A percentile compares a stretch with the other conserved stretches of the same genome.
These are phyloP conservation scores for Gossypioides kirkii DNA, from an alignment of 345 rosid species.

Conservation along the genomic window DNA sequence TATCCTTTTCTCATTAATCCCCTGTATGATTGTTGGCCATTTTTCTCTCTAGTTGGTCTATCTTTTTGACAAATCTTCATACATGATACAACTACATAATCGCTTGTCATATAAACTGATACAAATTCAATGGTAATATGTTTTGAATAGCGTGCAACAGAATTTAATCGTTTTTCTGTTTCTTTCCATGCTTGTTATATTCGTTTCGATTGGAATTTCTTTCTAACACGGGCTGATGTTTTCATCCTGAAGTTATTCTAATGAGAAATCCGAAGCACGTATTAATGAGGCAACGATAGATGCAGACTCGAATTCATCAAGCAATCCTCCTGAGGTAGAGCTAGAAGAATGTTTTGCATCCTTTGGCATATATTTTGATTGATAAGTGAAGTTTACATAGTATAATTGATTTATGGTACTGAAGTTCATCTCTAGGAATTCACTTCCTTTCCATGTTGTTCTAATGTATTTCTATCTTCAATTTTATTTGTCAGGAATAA, in stretches of 20 bases:
- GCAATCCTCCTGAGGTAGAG: conserved; percentile 36
- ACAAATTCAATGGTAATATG: background rate
- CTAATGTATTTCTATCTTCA: background rate
- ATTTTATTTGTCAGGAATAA: conserved; percentile 5
- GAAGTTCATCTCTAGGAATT: background rate
- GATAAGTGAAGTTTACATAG: background rate
- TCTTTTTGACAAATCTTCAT: background rate
- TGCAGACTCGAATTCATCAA: conserved; percentile 38
- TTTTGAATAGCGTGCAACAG: background rate
- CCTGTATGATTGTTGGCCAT: background rate
- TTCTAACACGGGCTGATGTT: background rate
- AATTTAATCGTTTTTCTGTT: background rate
- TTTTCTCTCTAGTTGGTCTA: background rate
- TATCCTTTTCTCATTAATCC: background rate
- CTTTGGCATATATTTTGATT: background rate
- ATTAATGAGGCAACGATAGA: conserved; percentile 34
- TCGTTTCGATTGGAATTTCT: background rate
- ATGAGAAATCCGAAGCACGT: conserved; percentile 68
- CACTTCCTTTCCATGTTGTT: background rate
- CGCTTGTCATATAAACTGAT: background rate
- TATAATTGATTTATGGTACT: background rate
- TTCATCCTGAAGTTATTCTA: conserved; percentile 54
- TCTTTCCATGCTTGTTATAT: background rate
- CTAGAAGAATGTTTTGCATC: background rate
- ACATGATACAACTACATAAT: background rate